Base-by-base conservation (phyloP, 2,329 filamentous ascomycete species). In the Aureobasidium sp. region DNA sequence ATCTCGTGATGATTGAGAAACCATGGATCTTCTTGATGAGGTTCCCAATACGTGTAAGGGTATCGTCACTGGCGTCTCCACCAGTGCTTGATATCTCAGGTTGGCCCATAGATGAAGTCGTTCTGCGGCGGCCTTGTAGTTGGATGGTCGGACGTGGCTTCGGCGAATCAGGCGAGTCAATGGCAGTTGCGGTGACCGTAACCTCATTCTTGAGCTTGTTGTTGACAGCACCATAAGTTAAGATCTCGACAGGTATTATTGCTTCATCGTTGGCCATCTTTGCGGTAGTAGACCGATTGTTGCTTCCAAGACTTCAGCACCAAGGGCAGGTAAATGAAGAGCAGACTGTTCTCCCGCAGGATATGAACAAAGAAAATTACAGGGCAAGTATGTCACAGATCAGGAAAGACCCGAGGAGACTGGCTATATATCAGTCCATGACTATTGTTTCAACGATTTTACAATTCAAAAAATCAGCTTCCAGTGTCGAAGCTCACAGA, bases 21-120 rank as follows among this genome's bases (percentile, higher is more conserved):
- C 79, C 77, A 64, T 88, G 76, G 65, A 90, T 80, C 71, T 82
- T 87, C 69, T 81, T 79, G 74, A 89, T 87, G 39, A 89, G 70
- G 64, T 80, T 80, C 48, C 87, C 87, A 78, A 90, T 83, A 64
- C 82, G 82, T 67, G 85, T 89, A 65, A 89, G 74, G 36, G 79
- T 72, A 20, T 84, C 83, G 13, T 84, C 83, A 20, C 8, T 59
- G 29, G 2, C 37, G 1, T 84, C 81, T 8, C 77, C 75, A 62
- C 78, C 64, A 26, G 65, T 1, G 17, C 2, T n/a, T 3, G 29
- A 1, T 34, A 36, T 4, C n/a, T 61, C 50, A 3, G 37, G 7
- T 20, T 29, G 20, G 37, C 20, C 37, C 26, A 47, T 26, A 20
- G 59, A 61, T 10, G 59, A 39, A 2, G 48, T 53, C 10, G 59